Base-by-base conservation (phyloP, 2,329 filamentous ascomycete species). In the Colletotrichum falcatum region DNA sequence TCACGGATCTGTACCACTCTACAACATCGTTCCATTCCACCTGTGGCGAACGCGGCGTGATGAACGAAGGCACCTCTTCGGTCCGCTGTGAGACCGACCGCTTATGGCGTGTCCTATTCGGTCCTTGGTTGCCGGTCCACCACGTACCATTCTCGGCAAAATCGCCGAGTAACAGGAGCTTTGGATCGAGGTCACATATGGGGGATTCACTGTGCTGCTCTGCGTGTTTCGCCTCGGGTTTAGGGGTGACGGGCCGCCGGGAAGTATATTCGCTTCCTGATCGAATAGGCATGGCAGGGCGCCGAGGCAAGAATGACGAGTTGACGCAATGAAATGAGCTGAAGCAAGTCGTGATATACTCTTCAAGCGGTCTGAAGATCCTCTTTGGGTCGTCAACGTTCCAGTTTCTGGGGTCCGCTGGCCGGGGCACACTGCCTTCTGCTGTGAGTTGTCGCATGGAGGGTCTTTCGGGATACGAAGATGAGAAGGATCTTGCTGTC, bases 121-220 rank as follows among this genome's bases (percentile, higher is more conserved):
- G 51, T 12, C 53, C 54, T 75, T 87, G 84, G 59, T 86, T 86
- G 1, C 91, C 92, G 56, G 91, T 90, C 92, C 93, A 95, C 93
- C 92, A 95, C 9, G 88, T 88, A 2, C 92, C 93, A 76, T 96
- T 96, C 77, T 96, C 93, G 1, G 91, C 92, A 74, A 95, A 86
- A 75, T 95, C 89, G 2, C 92, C 93, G 2, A 95, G 79, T 8
- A 94, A 83, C 26, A 95, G 82, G 6, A 92, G 87, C 76, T 94
- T 96, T 1, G 91, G 88, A 77, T 96, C 93, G 26, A 94, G 81
- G 60, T 93, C 90, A 44, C 86, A 86, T 4, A 90, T 79, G 33
- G 82, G 81, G 53, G 81, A 78, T 69, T 81, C 82, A 65, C 80
- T 78, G 72, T 72, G 76, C 73, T 68, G 78, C 67, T 81, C 82